These are phyloP conservation scores for Fusarium subglutinans DNA, from an alignment of 2,329 filamentous ascomycete species.

Conservation along the genomic window DNA sequence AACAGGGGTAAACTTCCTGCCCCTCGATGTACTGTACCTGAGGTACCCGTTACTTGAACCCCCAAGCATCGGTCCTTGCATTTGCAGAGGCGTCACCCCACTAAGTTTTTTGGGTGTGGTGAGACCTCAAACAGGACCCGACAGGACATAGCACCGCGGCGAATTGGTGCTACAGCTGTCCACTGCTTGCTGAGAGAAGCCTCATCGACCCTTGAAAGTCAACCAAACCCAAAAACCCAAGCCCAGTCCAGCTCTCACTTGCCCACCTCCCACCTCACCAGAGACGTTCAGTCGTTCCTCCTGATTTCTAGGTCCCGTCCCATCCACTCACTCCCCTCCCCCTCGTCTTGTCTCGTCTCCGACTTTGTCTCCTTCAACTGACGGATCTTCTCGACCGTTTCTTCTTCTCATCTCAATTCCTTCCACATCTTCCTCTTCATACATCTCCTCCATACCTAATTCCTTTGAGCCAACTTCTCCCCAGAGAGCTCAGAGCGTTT, in stretches of 20 bases:
- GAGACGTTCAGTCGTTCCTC: slow-evolving; percentile 34
- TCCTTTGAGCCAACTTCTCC: slow-evolving; percentile 39
- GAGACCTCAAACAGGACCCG: slow-evolving; percentile 14
- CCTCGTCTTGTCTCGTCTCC: slow-evolving; percentile 14
- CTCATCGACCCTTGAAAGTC: slow-evolving; percentile 41
- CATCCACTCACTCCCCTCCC: slow-evolving; percentile 21
- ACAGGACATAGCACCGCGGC: slow-evolving; percentile 19
- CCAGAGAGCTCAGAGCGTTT: slow-evolving; percentile 42
- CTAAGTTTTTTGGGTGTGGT: slow-evolving; percentile 38
- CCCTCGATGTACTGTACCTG: slow-evolving; percentile 28
- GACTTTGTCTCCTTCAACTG: slow-evolving; percentile 40
- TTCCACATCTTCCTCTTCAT: slow-evolving; percentile 31
- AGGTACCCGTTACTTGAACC: slow-evolving; percentile 31
- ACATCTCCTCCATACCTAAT: slow-evolving; percentile 42
- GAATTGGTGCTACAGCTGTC: slow-evolving; percentile 7
- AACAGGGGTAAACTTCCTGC: slow-evolving; percentile 17
- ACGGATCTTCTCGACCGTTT: slow-evolving; percentile 38
- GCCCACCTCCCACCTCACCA: slow-evolving; percentile 40
- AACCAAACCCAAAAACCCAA: slow-evolving; percentile 42
- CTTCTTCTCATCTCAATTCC: slow-evolving; percentile 32
- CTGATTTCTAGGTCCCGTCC: slow-evolving; percentile 42
- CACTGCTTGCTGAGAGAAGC: slow-evolving; percentile 35
- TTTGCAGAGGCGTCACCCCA: slow-evolving; percentile 36
- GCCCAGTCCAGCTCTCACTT: slow-evolving; percentile 42
- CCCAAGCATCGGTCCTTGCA: slow-evolving; percentile 20